These are phyloP conservation scores for Mucor racemosus DNA, from an alignment of 371 early-diverging fungal genomes.

Conservation along the genomic window DNA sequence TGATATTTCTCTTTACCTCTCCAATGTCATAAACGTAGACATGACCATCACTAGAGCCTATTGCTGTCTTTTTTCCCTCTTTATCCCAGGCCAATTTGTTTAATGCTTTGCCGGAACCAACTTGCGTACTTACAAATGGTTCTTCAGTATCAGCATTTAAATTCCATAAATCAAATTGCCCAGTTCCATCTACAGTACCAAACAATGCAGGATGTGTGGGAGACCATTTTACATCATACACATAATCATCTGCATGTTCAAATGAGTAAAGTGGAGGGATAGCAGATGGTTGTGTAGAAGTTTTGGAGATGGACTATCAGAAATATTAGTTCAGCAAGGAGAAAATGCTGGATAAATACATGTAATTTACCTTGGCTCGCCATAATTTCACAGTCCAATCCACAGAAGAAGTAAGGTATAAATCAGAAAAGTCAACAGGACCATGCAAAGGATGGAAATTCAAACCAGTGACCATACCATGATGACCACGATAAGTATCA, in stretches of 20 bases:
- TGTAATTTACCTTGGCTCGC: constrained; percentile 73
- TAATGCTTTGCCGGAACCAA: constrained; percentile 77
- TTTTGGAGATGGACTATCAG: constrained; percentile 62
- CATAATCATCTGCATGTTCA: constrained; percentile 93
- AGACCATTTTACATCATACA: constrained; percentile 96
- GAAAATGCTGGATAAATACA: not conserved
- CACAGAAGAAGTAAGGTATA: constrained; percentile 88
- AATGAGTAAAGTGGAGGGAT: constrained; percentile 86
- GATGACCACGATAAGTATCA: constrained; percentile 88
- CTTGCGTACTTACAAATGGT: constrained; percentile 70
- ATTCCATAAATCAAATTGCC: constrained; percentile 90
- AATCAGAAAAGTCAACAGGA: constrained; percentile 84
- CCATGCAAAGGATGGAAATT: constrained; percentile 89
- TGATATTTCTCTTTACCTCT: constrained; percentile 57
- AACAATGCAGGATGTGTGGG: constrained; percentile 94
- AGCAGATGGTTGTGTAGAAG: constrained; percentile 59
- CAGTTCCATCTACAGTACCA: constrained; percentile 90
- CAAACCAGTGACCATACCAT: constrained; percentile 88
- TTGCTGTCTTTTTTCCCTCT: constrained; percentile 80
- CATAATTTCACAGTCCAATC: constrained; percentile 98
- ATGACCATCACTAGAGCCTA: constrained; percentile 88
- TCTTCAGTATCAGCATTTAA: constrained; percentile 88
- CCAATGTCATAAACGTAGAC: constrained; percentile 92
- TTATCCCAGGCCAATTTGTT: constrained; percentile 94
- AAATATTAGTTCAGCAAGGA: not conserved